Conservation (phyloP, 2,329 filamentous ascomycete genomes). For the Neurospora sp. region DNA sequence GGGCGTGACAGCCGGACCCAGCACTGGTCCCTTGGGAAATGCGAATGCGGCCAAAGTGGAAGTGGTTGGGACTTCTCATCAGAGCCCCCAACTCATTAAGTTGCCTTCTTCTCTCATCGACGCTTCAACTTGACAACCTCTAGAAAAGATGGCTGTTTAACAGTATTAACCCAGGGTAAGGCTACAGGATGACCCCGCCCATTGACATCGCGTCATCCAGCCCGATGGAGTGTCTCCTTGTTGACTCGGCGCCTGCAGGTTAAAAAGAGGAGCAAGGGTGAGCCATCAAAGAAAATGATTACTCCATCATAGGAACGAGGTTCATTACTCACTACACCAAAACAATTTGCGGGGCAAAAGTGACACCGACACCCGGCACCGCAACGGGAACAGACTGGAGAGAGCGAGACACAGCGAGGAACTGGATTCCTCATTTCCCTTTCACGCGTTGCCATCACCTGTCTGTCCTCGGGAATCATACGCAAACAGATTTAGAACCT, state of each 20-base stretch:
- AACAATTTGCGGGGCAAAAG: background rate
- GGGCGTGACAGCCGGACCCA: background rate
- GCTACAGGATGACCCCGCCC: background rate
- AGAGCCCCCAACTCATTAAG: background rate
- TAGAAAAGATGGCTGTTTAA: background rate
- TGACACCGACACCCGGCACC: background rate
- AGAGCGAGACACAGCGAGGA: background rate
- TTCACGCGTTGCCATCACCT: background rate
- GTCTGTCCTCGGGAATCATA: background rate
- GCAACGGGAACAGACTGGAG: background rate
- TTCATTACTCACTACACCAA: background rate
- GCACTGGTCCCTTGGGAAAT: background rate
- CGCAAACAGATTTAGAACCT: background rate
- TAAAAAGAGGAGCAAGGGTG: background rate
- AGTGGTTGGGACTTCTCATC: background rate
- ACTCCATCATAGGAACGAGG: background rate
- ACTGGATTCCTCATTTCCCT: background rate
- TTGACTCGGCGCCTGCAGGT: background rate
- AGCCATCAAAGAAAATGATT: background rate
- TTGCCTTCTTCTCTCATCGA: background rate
- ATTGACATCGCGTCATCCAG: background rate
- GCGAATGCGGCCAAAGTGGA: background rate
- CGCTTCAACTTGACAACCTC: background rate
- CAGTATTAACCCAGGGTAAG: background rate
- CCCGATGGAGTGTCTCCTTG: background rate